phyloP scores from a whole-genome alignment of 441 rosid genomes.

The Metrosideros polymorpha region DNA sequence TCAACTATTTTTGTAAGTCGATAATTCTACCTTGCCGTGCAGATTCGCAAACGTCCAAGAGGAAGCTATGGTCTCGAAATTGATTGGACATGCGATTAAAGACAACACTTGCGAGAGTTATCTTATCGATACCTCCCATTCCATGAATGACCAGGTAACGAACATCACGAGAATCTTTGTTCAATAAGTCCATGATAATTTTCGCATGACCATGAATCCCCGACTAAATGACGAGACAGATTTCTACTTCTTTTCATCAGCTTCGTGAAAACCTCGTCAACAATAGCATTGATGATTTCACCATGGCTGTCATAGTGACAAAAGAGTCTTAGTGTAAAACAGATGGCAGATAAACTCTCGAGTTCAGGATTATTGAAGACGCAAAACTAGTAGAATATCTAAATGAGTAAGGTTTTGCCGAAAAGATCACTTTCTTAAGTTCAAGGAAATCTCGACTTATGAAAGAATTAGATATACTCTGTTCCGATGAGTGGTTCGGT shows the following conservation, averaged over 20 bases:
- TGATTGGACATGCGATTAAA: background rate
- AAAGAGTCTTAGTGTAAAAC: background rate
- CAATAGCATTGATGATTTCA: background rate
- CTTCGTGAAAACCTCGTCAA: background rate
- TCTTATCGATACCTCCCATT: background rate
- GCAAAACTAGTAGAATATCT: rapidly evolving
- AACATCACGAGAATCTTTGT: background rate
- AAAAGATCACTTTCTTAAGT: background rate
- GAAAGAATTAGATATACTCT: background rate
- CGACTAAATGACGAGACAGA: background rate
- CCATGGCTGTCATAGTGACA: background rate
- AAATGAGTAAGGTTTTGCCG: background rate
- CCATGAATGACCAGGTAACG: background rate
- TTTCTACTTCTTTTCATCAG: background rate
- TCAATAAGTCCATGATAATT: background rate
- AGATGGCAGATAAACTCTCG: rapidly evolving
- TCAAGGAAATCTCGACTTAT: rapidly evolving
- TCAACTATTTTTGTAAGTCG: background rate
- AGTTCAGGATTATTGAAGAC: background rate
- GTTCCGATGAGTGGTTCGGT: rapidly evolving
- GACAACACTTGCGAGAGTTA: background rate
- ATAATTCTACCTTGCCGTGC: background rate
- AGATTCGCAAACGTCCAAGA: background rate
- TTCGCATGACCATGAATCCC: background rate
- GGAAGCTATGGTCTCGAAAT: background rate